Evolutionary conservation across 1,284 basidiomycete species (phyloP), one percentile per base, ranked within the genome.

Genomic region (Sanghuangporus sanghuang): DNA sequence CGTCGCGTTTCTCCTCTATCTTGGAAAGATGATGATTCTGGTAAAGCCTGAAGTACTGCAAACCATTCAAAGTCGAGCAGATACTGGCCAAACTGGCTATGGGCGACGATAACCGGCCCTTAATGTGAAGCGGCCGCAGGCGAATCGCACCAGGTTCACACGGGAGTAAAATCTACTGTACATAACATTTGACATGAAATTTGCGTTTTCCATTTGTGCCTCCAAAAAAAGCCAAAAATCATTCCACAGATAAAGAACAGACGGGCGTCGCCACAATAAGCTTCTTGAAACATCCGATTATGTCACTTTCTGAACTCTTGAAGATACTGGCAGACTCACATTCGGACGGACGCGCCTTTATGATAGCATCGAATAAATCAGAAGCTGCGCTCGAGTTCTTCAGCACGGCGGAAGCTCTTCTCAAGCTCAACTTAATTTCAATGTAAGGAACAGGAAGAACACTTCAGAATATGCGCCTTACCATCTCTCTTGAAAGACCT

Each of bases 401-500:
- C 44, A n/a, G 44, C 55, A 36, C 55, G 55, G 18, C 55, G 55
- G 16, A 57, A 57, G 6, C 16, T 39, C 16, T 40, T 18, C 35
- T 38, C 55, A 35, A 57, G 35, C 40, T 57, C 32, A n/a, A 21
- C 55, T 38, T 18, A 42, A 23, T 21, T 11, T 57, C 36, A 46
- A n/a, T 14, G 16, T 46, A 16, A 46, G 44, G 16, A 16, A n/a
- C 21, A n/a, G 6, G 44, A 7, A 16, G 16, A 2, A 46, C 44
- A n/a, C 44, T 7, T 12, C 44, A 7, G 2, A 46, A n/a, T n/a
- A 14, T n/a, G 16, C 16, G 7, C 14, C 44, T 12, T 39, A 21
- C 35, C 50, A 38, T 52, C 59, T 9, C 59, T 44, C 35, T 52
- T 61, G 38, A 60, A 60, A n/a, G 59, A 60, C 32, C 18, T n/a